Base-by-base conservation (phyloP, 352 stramenopile species). In the Phytophthora lateralis region DNA sequence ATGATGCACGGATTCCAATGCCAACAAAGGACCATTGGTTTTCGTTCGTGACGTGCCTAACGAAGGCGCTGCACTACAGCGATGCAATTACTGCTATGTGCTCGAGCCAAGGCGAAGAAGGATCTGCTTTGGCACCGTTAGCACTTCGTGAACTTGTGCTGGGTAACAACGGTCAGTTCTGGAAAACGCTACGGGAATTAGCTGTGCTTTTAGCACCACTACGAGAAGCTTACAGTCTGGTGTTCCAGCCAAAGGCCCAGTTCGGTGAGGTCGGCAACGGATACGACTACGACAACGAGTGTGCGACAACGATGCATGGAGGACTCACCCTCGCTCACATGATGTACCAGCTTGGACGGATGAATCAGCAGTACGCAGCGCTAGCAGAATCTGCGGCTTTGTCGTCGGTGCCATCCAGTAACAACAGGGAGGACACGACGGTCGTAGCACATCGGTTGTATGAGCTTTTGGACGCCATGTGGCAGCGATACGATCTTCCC, bases 311-410 rank as follows among this genome's bases (percentile, higher is more conserved):
- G 10, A 62, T 78, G 15, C 66, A 71, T 56, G 65, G 53, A 45
- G 78, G 76, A 24, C 66, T 90, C 21, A 93, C 80, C 30, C 68
- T 95, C 3, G 78, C 78, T 21, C 82, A 93, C 38, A 66, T 93
- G 24, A 89, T 91, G 78, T 90, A 93, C 58, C 81, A 92, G 46
- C 73, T 92, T 9, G 82, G 74, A 4, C 80, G 85, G 1, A 84
- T 95, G 76, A 82, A 69, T 44, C 82, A 91, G 52, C 75, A 88
- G 50, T 95, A 91, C 48, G 62, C 70, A 7, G 70, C 63, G 0
- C 59, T 89, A 3, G 61, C 69, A 35, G 55, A 74, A 38, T 37
- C 59, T 34, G 11, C 60, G 10, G 35, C 46, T 14, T 18, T 75
- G 17, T 56, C 43, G 3, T 66, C 53, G 24, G n/a, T 30, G 9